Base-by-base conservation (phyloP, 495 filamentous ascomycete genomes). In the Podospora pseudocomata region DNA sequence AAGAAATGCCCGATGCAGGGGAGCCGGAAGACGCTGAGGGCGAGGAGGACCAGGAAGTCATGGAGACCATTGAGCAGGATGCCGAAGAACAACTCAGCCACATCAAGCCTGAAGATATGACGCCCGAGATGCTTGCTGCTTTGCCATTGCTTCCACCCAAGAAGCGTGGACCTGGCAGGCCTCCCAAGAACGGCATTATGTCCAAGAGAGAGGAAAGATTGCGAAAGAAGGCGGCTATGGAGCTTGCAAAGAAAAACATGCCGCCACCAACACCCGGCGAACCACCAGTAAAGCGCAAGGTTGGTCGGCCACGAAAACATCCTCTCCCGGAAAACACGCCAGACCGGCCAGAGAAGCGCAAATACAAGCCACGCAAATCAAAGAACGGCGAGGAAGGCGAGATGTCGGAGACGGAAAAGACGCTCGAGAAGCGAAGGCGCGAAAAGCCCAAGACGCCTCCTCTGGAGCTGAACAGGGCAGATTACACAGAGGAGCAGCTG, bases 101-200 rank as follows among this genome's bases (percentile, higher is more conserved):
- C 13, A 65, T 72, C 67, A 74, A 80, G 55, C 63, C 70, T 18
- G 61, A 44, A 32, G 81, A 80, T 60, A 77, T 74, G 66, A 73
- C 73, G 19, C 74, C 76, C 6, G 72, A 74, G 26, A 60, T 71
- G 57, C 73, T 78, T 18, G 68, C 63, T 44, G 69, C 74, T 16
- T 72, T 81, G 30, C 67, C 72, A 5, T 70, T 79, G 5, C 72
- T 80, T 64, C 84, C 86, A 5, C 82, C 83, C 3, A 92, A 88
- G 74, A 90, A 92, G 65, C 89, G 91, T 64, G 93, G 93, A 13
- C 93, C 93, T 58, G 93, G 93, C 39, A 82, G 93, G 64, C 93
- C 93, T 58, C 93, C 93, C 9, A 96, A 96, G 82, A 90, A 96
- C 77, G 93, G 93, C 6, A 88, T 95, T 74, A 93, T 96, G 87